Percentiles rank a stretch among this genome's conserved stretches.
Conservation (phyloP, 768 basidiomycete genomes). For the Russula ochroleuca region DNA sequence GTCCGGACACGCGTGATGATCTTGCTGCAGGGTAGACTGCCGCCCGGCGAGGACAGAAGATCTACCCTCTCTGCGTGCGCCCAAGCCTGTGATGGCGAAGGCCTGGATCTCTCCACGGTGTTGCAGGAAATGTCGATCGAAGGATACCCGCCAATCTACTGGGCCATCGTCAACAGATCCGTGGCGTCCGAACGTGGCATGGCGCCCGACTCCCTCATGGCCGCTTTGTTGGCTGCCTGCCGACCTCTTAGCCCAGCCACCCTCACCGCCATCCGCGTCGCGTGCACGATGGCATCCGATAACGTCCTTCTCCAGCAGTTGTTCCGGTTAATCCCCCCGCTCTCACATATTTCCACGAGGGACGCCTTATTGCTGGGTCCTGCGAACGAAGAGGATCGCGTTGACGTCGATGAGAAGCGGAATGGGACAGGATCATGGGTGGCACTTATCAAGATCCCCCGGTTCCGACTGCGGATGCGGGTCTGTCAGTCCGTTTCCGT, state of each 20-base stretch:
- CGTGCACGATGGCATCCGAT: constrained; percentile 60
- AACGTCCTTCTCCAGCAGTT: constrained; percentile 58
- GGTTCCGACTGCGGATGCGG: constrained; percentile 68
- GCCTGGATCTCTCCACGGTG: constrained; percentile 50
- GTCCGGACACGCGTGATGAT: background rate
- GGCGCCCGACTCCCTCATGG: constrained; percentile 38
- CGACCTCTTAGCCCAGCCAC: constrained; percentile 38
- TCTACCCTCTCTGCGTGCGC: constrained; percentile 56
- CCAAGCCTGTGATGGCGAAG: constrained; percentile 50
- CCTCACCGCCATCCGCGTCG: constrained; percentile 50
- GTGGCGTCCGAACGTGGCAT: constrained; percentile 23
- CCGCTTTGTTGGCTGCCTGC: constrained; percentile 45
- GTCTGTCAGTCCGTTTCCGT: constrained; percentile 51
- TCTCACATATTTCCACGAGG: constrained; percentile 48
- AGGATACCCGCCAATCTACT: constrained; percentile 62
- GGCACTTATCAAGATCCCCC: constrained; percentile 47
- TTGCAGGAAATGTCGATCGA: constrained; percentile 63
- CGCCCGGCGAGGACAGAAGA: constrained; percentile 7
- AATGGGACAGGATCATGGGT: constrained; percentile 45
- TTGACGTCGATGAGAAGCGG: constrained; percentile 46
- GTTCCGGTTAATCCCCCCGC: constrained; percentile 44
- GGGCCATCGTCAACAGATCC: constrained; percentile 60
- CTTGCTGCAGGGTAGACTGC: constrained; percentile 1
- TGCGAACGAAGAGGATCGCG: constrained; percentile 45
- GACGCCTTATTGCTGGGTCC: constrained; percentile 45